These are phyloP conservation scores for Trichophyton equinum DNA, from an alignment of 2,329 filamentous ascomycete genomes.

Conservation along the genomic window DNA sequence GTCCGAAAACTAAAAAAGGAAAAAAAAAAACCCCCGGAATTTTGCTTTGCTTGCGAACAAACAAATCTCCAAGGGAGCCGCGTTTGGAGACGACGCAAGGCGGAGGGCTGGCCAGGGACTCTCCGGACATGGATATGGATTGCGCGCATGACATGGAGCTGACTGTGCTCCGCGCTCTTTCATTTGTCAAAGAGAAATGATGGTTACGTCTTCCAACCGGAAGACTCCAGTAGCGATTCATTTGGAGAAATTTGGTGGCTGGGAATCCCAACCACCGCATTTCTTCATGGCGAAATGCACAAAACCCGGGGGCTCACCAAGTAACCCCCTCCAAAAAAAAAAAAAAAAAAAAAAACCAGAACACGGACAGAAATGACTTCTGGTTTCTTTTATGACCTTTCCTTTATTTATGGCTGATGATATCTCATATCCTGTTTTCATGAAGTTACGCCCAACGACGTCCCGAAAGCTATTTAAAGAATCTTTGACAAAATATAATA, in stretches of 20 bases:
- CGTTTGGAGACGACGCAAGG: not conserved
- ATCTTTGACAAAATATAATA: not conserved
- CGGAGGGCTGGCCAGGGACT: not conserved
- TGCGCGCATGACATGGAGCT: not conserved
- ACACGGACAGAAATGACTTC: not conserved
- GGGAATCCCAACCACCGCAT: slow-evolving; percentile 9
- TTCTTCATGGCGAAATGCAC: not conserved
- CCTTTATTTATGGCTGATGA: not conserved
- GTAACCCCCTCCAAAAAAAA: not conserved
- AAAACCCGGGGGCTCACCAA: slow-evolving; percentile 4
- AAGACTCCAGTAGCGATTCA: not conserved
- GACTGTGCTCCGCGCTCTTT: not conserved
- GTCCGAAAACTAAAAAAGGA: no score
- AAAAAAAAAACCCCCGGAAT: not conserved
- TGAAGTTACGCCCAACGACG: not conserved
- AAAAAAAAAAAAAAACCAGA: no score
- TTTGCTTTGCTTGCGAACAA: not conserved
- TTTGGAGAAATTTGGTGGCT: slow-evolving; percentile 5
- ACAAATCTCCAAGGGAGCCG: not conserved
- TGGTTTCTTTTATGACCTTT: not conserved
- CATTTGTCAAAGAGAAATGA: not conserved
- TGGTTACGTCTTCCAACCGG: not conserved
- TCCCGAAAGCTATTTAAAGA: not conserved
- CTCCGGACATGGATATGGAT: no score
- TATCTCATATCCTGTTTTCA: not conserved